phyloP scores from a whole-genome alignment of 2,329 filamentous ascomycete species.

The Fusarium xyrophilum region DNA sequence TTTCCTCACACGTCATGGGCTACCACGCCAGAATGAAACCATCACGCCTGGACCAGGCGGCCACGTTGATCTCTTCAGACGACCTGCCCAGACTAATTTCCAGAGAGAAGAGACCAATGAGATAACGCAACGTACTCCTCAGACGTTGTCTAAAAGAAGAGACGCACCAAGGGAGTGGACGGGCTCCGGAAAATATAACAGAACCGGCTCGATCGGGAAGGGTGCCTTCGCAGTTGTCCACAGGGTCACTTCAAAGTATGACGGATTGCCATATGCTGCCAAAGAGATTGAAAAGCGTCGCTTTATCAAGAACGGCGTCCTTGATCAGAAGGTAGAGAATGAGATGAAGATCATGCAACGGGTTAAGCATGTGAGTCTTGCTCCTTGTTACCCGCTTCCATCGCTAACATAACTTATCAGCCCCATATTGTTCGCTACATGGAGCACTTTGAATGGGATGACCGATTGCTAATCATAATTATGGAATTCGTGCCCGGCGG shows the following conservation, averaged over 20 bases:
- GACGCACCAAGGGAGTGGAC: slow-evolving; percentile 71
- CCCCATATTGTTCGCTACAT: slow-evolving; percentile 91
- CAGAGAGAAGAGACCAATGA: slow-evolving; percentile 35
- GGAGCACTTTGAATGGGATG: slow-evolving; percentile 82
- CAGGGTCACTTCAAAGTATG: slow-evolving; percentile 83
- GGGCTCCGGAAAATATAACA: slow-evolving; percentile 84
- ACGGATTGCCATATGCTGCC: slow-evolving; percentile 84
- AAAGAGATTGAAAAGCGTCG: slow-evolving; percentile 94
- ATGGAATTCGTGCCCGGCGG: slow-evolving; percentile 91
- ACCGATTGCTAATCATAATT: slow-evolving; percentile 90
- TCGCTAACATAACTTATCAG: slow-evolving; percentile 50
- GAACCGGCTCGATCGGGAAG: slow-evolving; percentile 81
- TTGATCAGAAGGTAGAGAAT: slow-evolving; percentile 92
- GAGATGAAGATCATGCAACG: slow-evolving; percentile 96
- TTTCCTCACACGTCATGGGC: slow-evolving; percentile 61
- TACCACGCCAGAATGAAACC: slow-evolving; percentile 51
- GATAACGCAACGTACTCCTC: slow-evolving; percentile 12
- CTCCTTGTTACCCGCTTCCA: background rate
- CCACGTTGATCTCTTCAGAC: slow-evolving; percentile 50
- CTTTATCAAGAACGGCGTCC: slow-evolving; percentile 89
- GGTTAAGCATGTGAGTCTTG: slow-evolving; percentile 74
- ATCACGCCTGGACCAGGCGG: slow-evolving; percentile 57
- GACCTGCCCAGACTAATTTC: slow-evolving; percentile 33
- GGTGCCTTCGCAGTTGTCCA: slow-evolving; percentile 96
- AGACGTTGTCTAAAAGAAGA: slow-evolving; percentile 36